Percentiles rank a stretch among this genome's conserved stretches.
These are phyloP conservation scores for Elsinoe arachidis DNA, from an alignment of 2,329 filamentous ascomycete genomes.

Conservation along the genomic window DNA sequence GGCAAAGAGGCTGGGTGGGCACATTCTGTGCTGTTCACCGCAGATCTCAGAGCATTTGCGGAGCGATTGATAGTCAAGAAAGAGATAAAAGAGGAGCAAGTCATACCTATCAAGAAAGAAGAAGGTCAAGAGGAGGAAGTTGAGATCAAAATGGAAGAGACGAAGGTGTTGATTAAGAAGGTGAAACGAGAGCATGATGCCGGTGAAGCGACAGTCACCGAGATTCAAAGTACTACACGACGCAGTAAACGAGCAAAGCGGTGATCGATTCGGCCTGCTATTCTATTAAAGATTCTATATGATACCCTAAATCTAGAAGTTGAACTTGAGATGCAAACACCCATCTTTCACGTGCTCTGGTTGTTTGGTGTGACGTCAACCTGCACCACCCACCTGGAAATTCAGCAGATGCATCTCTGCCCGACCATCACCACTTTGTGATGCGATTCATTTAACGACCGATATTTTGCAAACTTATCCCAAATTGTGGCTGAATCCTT, in stretches of 20 bases:
- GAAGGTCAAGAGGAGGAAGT: constrained; percentile 14
- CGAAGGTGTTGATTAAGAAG: constrained; percentile 29
- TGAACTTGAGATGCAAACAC: not conserved
- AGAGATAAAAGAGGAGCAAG: constrained; percentile 40
- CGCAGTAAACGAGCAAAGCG: constrained; percentile 30
- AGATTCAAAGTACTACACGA: constrained; percentile 29
- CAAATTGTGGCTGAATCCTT: constrained; percentile 4
- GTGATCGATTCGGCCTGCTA: not conserved
- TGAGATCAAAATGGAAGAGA: constrained; percentile 28
- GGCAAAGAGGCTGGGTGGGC: constrained; percentile 94
- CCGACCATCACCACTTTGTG: not conserved
- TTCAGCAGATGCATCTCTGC: not conserved
- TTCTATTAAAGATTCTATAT: not conserved
- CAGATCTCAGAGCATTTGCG: constrained; percentile 78
- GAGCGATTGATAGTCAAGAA: constrained; percentile 48
- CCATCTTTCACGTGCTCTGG: not conserved
- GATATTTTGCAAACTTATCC: not conserved
- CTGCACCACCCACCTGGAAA: not conserved
- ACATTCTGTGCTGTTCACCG: constrained; percentile 92
- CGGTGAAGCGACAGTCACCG: constrained; percentile 30
- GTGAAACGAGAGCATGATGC: constrained; percentile 35
- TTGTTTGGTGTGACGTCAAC: constrained; percentile 2
- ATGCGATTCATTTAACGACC: not conserved
- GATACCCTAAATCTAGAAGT: not conserved
- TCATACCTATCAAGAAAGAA: constrained; percentile 17